Percentiles rank a stretch among this genome's conserved stretches.
phyloP scores from a whole-genome alignment of 1,284 basidiomycete species.

The Ustilago esculenta region DNA sequence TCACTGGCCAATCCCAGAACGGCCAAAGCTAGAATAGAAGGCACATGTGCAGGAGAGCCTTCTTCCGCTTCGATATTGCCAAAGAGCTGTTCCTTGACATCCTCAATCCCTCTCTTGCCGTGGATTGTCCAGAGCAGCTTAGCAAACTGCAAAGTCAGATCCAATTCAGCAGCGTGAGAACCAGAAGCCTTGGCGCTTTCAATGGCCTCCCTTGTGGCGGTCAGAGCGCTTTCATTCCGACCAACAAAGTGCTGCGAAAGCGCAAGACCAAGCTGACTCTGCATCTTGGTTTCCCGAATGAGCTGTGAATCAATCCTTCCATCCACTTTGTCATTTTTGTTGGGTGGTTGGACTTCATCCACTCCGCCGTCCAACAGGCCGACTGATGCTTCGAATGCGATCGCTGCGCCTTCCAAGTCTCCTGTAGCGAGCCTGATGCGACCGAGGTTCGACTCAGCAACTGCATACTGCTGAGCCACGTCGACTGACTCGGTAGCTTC shows the following conservation, averaged over 20 bases:
- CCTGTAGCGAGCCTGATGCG: conserved; percentile 76
- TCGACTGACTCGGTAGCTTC: conserved; percentile 82
- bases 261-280: conserved; percentile 30
- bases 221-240: conserved; percentile 9
- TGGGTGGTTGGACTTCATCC: conserved; percentile 68
- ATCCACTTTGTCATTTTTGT: conserved; percentile 4
- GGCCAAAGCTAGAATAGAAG: conserved; percentile 82
- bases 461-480: conserved; percentile 81
- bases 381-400: conserved; percentile 78
- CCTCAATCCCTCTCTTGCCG: conserved; percentile 8
- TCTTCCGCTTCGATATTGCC: conserved; percentile 9
- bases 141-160: conserved; percentile 21
- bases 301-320: background rate
- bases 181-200: background rate
- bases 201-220: conserved; percentile 14
- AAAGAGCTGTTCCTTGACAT: conserved; percentile 22
- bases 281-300: conserved; percentile 9
- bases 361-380: conserved; percentile 75
- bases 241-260: conserved; percentile 22
- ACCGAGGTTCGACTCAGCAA: conserved; percentile 84
- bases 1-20: conserved; percentile 84
- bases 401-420: conserved; percentile 74
- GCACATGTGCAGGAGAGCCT: conserved; percentile 70
- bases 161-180: background rate
- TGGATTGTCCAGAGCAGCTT: conserved; percentile 19